Conservation (phyloP, 768 basidiomycete species). For the Pleurotus djamor region DNA sequence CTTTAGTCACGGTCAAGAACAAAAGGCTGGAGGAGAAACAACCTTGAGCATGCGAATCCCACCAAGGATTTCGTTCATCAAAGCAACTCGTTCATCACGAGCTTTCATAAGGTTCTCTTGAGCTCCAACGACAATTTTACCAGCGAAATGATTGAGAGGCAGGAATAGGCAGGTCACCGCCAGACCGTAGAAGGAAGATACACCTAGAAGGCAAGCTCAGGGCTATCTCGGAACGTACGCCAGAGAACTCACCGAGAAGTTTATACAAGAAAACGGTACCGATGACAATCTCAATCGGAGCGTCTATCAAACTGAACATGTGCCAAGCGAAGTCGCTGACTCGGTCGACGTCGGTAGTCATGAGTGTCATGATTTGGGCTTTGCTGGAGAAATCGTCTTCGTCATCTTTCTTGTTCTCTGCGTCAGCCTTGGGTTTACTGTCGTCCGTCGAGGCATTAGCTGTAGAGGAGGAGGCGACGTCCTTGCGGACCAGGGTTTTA, state of each 20-base stretch:
- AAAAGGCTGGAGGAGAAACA: not conserved
- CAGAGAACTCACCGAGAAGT: slow-evolving; percentile 55
- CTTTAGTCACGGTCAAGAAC: not conserved
- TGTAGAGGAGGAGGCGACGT: slow-evolving; percentile 65
- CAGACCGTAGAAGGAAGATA: slow-evolving; percentile 77
- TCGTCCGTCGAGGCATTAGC: slow-evolving; percentile 11
- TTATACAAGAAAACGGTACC: slow-evolving; percentile 76
- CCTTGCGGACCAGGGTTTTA: slow-evolving; percentile 86
- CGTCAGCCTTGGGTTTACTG: not conserved
- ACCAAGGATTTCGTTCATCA: slow-evolving; percentile 92
- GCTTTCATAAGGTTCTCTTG: slow-evolving; percentile 92
- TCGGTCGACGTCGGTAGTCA: slow-evolving; percentile 93
- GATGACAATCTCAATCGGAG: slow-evolving; percentile 75
- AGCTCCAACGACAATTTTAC: slow-evolving; percentile 69
- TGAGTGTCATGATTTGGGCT: slow-evolving; percentile 89
- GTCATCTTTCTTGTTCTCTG: slow-evolving; percentile 28
- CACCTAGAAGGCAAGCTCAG: slow-evolving; percentile 26
- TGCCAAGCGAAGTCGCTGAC: slow-evolving; percentile 86
- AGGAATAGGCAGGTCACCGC: slow-evolving; percentile 68
- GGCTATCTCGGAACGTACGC: not conserved
- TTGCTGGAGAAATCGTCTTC: slow-evolving; percentile 66
- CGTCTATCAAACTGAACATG: slow-evolving; percentile 69
- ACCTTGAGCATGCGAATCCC: slow-evolving; percentile 90
- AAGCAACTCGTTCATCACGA: slow-evolving; percentile 82
- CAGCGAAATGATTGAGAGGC: slow-evolving; percentile 83